Conservation (phyloP, 78 protist genomes). For the Dictyostelium citrinum region DNA sequence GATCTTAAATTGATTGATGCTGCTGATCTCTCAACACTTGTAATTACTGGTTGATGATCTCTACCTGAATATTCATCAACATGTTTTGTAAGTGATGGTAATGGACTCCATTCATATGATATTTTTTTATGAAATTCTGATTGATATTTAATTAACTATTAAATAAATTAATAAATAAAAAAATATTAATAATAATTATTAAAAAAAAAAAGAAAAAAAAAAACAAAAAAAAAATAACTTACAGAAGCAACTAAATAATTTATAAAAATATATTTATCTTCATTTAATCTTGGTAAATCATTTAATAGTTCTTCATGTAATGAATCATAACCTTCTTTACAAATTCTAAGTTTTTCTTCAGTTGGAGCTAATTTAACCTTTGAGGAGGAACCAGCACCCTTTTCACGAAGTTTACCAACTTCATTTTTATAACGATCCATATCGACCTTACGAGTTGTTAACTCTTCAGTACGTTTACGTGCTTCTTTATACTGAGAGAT, state of each 20-base stretch:
- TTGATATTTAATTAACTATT: constrained; percentile 54
- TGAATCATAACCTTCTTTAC: constrained; percentile 71
- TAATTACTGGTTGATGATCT: constrained; percentile 54
- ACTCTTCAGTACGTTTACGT: constrained; percentile 49
- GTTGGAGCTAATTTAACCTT: constrained; percentile 55
- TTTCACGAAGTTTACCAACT: constrained; percentile 65
- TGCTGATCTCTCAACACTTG: constrained; percentile 35
- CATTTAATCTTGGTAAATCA: constrained; percentile 53
- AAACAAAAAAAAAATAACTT: not conserved
- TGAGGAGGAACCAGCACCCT: constrained; percentile 15
- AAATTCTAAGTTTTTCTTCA: constrained; percentile 56
- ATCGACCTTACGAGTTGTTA: constrained; percentile 62
- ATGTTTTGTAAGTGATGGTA: constrained; percentile 27
- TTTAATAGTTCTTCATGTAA: constrained; percentile 51
- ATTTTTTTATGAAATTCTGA: constrained; percentile 14
- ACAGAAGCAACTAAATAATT: constrained; percentile 41
- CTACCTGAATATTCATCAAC: constrained; percentile 44
- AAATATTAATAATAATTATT: not conserved
- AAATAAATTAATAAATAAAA: too few relatives aligned
- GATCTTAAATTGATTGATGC: constrained; percentile 61
- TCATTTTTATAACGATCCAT: constrained; percentile 83
- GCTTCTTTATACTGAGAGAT: constrained; percentile 37
- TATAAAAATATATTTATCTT: constrained; percentile 15
- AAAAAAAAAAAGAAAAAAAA: not conserved
- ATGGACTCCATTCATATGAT: constrained; percentile 30